phyloP scores from a whole-genome alignment of 2,329 filamentous ascomycete genomes.

The Verticillium tricorpus region DNA sequence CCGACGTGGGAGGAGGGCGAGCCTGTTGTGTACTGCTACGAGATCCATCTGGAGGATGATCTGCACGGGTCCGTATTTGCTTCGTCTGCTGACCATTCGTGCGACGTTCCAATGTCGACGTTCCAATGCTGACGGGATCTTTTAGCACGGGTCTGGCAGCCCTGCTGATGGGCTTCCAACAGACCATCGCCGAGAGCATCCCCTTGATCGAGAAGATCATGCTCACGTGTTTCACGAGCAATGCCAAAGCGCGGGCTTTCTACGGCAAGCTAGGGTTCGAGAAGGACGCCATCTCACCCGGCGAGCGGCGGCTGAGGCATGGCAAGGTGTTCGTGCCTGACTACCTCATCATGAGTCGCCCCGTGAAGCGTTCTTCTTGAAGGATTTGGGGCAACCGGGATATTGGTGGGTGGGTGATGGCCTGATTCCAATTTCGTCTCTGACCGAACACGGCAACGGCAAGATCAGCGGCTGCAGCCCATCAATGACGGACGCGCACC shows the following conservation, averaged over 20 bases:
- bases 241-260: constrained; percentile 51
- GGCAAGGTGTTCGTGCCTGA: constrained; percentile 50
- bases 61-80: constrained; percentile 45
- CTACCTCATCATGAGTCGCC: constrained; percentile 58
- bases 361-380: not conserved
- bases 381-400: not conserved
- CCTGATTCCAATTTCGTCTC: not conserved
- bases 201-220: constrained; percentile 60
- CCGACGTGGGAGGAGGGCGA: constrained; percentile 63
- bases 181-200: constrained; percentile 47
- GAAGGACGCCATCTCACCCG: constrained; percentile 51
- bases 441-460: not conserved
- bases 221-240: constrained; percentile 68
- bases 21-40: constrained; percentile 72
- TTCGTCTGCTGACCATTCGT: not conserved
- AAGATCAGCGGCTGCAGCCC: not conserved
- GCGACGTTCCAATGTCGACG: not conserved
- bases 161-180: constrained; percentile 53
- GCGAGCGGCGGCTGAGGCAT: constrained; percentile 45
- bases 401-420: not conserved
- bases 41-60: constrained; percentile 61
- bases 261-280: constrained; percentile 58
- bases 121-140: not conserved
- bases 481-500: not conserved
- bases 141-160: constrained; percentile 58